Evolutionary conservation across 1,284 basidiomycete genomes (phyloP), one percentile per base, ranked within the genome.

Genomic region (Trichosporon asahii): DNA sequence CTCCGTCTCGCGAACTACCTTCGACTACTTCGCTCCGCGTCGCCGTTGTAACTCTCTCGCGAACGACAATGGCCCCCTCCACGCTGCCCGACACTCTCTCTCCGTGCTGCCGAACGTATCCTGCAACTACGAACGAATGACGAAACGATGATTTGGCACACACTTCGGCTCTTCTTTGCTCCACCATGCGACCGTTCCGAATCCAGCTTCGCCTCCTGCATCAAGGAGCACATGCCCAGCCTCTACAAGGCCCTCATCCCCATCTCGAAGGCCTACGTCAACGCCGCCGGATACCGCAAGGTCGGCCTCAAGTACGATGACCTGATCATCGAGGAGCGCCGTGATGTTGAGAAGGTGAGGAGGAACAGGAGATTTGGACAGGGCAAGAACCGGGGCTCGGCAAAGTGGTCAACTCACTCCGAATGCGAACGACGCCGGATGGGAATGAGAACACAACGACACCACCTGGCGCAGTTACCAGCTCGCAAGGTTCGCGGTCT

Each of bases 261-360:
- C 69, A 74, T 98, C 72, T 92, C 95, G 14, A 87, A 88, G 78
- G 91, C 91, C 86, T 98, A 97, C 83, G 91, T 90, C 76, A 84
- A 91, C 80, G 85, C 90, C 68, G 85, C 91, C 57, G 95, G 95
- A 60, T 93, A 96, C 88, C 89, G 95, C 77, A 88, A 91, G 83
- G 88, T 93, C 82, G 96, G 96, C 77, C 89, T 98, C 84, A 90
- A 89, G 81, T 97, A 97, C 85, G 96, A 99, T 83, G 96, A 99
- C 87, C 88, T 99, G 78, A 85, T 98, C 74, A 86, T 91, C 71
- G 95, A 98, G 85, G 96, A 98, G 85, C 88, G 90, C 72, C 85
- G 86, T 23, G 88, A 90, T 74, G 92, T 97, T 40, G 91, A 97
- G 84, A 90, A 92, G 88, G 95, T 94, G 21, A 2, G 49, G 79